Evolutionary conservation across 2,329 filamentous ascomycete genomes (phyloP).

Genomic region (Harringtonia lauricola): DNA sequence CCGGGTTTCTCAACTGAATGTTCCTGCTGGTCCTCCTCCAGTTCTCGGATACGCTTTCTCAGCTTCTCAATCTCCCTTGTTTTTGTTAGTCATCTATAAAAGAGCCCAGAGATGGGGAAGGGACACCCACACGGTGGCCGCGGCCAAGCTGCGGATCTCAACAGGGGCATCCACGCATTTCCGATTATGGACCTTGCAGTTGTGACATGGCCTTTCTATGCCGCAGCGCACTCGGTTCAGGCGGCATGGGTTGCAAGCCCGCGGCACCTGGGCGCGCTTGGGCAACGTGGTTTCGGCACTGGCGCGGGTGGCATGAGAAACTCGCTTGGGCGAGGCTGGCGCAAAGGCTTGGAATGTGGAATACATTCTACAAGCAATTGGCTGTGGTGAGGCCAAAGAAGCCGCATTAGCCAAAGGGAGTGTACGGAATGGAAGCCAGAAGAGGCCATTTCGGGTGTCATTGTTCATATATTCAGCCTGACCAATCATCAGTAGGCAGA

Average conservation of each 20-base stretch:
- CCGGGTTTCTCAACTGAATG: background rate
- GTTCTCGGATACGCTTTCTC: background rate
- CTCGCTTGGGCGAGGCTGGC: too few species aligned
- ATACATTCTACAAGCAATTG: too few species aligned
- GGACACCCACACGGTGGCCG: background rate
- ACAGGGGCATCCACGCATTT: background rate
- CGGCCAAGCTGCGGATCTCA: conserved; percentile 1
- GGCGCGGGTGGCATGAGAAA: too few species aligned
- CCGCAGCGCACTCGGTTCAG: conserved; percentile 31
- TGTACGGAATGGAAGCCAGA: too few species aligned
- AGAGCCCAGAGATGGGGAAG: background rate
- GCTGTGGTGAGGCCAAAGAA: too few species aligned
- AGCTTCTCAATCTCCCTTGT: background rate
- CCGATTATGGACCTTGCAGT: conserved; percentile 16
- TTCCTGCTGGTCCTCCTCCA: background rate
- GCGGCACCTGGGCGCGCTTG: conserved; percentile 2
- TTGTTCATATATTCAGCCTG: too few species aligned
- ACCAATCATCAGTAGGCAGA: too few species aligned
- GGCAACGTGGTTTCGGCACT: too few species aligned
- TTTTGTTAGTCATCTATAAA: background rate
- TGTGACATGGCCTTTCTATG: conserved; percentile 25
- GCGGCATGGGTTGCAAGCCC: conserved; percentile 29
- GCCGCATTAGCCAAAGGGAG: too few species aligned
- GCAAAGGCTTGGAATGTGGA: too few species aligned
- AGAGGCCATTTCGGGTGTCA: too few species aligned